phyloP scores from a whole-genome alignment of 176 grass and related monocot genomes.

The Rhynchospora pubera region DNA sequence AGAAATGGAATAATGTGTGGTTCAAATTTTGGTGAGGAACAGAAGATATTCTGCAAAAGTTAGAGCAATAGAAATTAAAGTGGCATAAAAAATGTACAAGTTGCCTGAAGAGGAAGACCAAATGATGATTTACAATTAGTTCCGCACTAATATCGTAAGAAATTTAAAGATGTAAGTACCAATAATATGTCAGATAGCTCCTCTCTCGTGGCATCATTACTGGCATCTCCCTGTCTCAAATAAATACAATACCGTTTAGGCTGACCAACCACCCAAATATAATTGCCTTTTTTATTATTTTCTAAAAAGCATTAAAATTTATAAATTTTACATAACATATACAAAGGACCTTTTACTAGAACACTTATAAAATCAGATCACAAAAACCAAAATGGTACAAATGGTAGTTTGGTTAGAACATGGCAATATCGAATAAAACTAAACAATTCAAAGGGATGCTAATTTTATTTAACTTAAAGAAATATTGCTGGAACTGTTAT shows the following conservation, averaged over 20 bases:
- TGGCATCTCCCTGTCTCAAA: slow-evolving; percentile 28
- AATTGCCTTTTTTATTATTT: not conserved
- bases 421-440: not conserved
- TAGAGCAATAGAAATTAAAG: slow-evolving; percentile 20
- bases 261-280: not conserved
- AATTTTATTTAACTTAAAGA: not conserved
- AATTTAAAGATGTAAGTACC: slow-evolving; percentile 43
- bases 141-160: not conserved
- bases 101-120: not conserved
- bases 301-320: too few relatives aligned
- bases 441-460: not conserved
- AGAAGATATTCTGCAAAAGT: slow-evolving; percentile 68
- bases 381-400: not conserved
- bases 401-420: not conserved
- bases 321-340: not conserved
- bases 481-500: not conserved
- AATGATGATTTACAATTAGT: not conserved
- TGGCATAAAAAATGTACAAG: not conserved
- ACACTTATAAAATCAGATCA: not conserved
- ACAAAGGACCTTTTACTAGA: not conserved
- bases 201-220: slow-evolving; percentile 49
- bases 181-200: slow-evolving; percentile 77
- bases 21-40: slow-evolving; percentile 64
- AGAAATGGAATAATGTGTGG: slow-evolving; percentile 77
- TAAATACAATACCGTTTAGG: not conserved